phyloP scores from a whole-genome alignment of 2,329 filamentous ascomycete genomes.

The Trichothecium roseum region DNA sequence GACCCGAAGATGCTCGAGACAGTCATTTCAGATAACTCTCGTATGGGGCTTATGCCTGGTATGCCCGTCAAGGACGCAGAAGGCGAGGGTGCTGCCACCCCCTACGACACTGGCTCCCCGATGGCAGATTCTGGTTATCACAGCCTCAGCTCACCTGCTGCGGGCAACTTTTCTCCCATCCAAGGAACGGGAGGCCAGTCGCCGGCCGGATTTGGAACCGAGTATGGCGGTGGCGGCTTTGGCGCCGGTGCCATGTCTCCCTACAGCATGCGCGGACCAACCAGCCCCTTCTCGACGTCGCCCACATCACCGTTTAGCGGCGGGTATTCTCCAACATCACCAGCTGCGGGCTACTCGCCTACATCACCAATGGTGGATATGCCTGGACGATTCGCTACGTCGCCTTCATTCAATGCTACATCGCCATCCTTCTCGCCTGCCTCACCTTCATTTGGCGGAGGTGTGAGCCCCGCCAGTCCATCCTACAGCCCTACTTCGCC shows the following conservation, averaged over 20 bases:
- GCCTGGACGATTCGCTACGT: constrained; percentile 41
- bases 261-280: constrained; percentile 49
- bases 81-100: constrained; percentile 78
- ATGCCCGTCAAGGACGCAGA: constrained; percentile 67
- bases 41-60: constrained; percentile 71
- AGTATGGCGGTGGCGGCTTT: constrained; percentile 44
- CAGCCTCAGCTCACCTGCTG: constrained; percentile 51
- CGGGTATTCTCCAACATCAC: constrained; percentile 37
- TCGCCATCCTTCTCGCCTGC: constrained; percentile 55
- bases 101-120: constrained; percentile 82
- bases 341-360: constrained; percentile 55
- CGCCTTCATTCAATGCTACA: constrained; percentile 52
- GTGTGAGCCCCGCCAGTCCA: constrained; percentile 43
- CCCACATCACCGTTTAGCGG: constrained; percentile 52
- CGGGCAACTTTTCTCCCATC: constrained; percentile 67
- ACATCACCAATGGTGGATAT: constrained; percentile 58
- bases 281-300: constrained; percentile 68
- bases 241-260: constrained; percentile 50
- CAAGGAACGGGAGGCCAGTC: constrained; percentile 63
- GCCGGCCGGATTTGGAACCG: constrained; percentile 54
- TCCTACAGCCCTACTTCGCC: constrained; percentile 58
- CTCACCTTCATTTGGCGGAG: constrained; percentile 44
- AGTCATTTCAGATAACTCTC: constrained; percentile 84
- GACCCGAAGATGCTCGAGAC: constrained; percentile 95
- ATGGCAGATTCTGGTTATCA: constrained; percentile 62